Evolutionary conservation across 345 rosid genomes (phyloP).

Genomic region (Populus ilicifolia): DNA sequence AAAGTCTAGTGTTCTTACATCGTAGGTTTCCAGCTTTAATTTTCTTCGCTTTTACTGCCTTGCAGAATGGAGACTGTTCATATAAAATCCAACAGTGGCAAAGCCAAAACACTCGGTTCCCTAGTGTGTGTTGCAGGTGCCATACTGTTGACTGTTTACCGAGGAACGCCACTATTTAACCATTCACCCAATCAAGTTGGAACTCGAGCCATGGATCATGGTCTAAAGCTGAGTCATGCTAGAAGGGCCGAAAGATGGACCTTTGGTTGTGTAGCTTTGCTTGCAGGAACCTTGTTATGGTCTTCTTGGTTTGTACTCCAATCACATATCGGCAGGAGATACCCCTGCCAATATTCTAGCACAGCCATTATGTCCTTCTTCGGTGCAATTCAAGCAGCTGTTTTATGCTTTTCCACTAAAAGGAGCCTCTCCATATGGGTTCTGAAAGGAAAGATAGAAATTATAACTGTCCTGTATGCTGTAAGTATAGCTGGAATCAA

Average conservation of each 20-base stretch:
- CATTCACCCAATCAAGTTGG: conserved; percentile 8
- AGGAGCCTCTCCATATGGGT: conserved; percentile 45
- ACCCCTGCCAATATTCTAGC: conserved; percentile 57
- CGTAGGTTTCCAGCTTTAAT: background rate
- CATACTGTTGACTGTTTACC: conserved; percentile 44
- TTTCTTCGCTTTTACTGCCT: background rate
- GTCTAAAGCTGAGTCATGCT: background rate
- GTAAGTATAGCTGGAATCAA: conserved; percentile 28
- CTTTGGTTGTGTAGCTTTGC: conserved; percentile 41
- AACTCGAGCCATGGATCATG: conserved; percentile 9
- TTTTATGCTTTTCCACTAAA: conserved; percentile 30
- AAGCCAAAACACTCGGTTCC: conserved; percentile 45
- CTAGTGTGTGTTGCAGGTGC: conserved; percentile 57
- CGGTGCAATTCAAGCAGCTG: conserved; percentile 56
- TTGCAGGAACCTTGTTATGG: conserved; percentile 46
- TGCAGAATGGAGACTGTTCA: conserved; percentile 50
- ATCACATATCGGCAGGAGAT: conserved; percentile 43
- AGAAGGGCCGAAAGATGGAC: conserved; percentile 41
- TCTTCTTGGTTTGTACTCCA: conserved; percentile 59
- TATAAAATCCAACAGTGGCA: conserved; percentile 33
- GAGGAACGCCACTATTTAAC: conserved; percentile 43
- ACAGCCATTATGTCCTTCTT: conserved; percentile 60
- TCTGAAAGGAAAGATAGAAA: conserved; percentile 39
- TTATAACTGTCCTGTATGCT: conserved; percentile 41
- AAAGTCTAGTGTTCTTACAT: background rate